Percentiles rank a stretch among this genome's conserved stretches.
Conservation (phyloP, 495 filamentous ascomycete genomes). For the Extremus antarcticus region DNA sequence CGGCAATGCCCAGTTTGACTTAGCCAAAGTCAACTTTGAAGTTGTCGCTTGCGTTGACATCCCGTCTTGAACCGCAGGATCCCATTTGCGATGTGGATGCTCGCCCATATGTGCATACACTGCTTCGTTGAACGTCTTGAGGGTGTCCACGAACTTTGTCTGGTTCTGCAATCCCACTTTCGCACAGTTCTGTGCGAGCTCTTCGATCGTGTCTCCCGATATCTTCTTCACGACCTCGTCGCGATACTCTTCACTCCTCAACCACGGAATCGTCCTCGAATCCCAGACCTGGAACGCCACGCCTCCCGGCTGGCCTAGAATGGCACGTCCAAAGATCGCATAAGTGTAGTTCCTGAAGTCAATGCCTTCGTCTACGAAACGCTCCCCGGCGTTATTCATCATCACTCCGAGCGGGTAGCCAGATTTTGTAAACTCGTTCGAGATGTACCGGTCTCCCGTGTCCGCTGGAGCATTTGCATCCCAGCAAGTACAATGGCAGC, state of each 20-base stretch:
- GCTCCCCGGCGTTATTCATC: conserved; percentile 44
- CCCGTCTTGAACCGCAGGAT: conserved; percentile 47
- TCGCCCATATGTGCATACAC: conserved; percentile 32
- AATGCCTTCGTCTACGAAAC: conserved; percentile 54
- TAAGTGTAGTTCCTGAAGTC: conserved; percentile 57
- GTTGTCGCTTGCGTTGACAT: conserved; percentile 41
- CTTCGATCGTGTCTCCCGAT: conserved; percentile 36
- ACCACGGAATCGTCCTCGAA: conserved; percentile 33
- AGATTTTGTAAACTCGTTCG: conserved; percentile 56
- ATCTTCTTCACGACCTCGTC: conserved; percentile 43
- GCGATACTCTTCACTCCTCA: conserved; percentile 48
- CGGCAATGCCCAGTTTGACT: conserved; percentile 54
- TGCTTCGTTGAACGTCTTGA: conserved; percentile 45
- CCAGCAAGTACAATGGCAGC: conserved; percentile 52
- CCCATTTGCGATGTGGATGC: conserved; percentile 34
- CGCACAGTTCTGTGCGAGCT: conserved; percentile 40
- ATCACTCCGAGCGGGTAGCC: conserved; percentile 56
- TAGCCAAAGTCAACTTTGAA: conserved; percentile 33
- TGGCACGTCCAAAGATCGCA: conserved; percentile 46
- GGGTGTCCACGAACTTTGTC: conserved; percentile 35
- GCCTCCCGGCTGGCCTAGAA: conserved; percentile 44
- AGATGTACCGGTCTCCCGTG: conserved; percentile 40
- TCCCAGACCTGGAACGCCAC: conserved; percentile 56
- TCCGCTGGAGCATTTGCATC: conserved; percentile 45
- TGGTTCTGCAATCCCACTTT: conserved; percentile 34